Conservation (phyloP, 2,329 filamentous ascomycete species). For the Blastomyces percursus region DNA sequence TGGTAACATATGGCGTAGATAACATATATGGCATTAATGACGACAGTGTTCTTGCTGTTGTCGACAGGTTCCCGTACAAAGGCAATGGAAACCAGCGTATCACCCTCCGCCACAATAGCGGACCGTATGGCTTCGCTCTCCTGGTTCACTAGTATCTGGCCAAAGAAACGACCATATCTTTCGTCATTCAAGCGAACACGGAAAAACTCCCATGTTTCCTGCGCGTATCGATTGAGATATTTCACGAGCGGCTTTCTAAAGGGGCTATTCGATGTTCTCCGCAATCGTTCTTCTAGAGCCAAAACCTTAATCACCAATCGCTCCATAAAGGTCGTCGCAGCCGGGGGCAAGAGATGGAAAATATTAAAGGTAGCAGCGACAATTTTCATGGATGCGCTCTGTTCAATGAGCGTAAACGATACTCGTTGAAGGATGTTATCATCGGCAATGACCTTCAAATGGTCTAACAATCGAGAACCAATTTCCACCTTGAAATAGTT, state of each 20-base stretch:
- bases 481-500: constrained; percentile 99
- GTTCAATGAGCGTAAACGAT: constrained; percentile 89
- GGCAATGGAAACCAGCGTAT: constrained; percentile 56
- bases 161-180: constrained; percentile 80
- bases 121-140: constrained; percentile 66
- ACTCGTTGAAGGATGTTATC: constrained; percentile 70
- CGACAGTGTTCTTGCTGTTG: constrained; percentile 61
- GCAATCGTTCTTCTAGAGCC: constrained; percentile 71
- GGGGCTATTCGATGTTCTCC: constrained; percentile 79
- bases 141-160: constrained; percentile 68
- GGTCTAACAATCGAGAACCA: constrained; percentile 80
- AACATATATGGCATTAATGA: constrained; percentile 80
- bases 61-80: constrained; percentile 54
- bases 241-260: constrained; percentile 85
- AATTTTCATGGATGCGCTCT: constrained; percentile 85
- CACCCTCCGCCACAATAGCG: constrained; percentile 60
- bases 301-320: constrained; percentile 83
- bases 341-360: constrained; percentile 86
- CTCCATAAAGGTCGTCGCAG: constrained; percentile 83
- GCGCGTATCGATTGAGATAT: constrained; percentile 86
- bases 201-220: constrained; percentile 74
- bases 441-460: constrained; percentile 84
- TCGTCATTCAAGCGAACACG: constrained; percentile 70
- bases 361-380: constrained; percentile 93
- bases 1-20: constrained; percentile 66